phyloP scores from a whole-genome alignment of 176 grass and related monocot species.

The Rhynchospora tenuis region DNA sequence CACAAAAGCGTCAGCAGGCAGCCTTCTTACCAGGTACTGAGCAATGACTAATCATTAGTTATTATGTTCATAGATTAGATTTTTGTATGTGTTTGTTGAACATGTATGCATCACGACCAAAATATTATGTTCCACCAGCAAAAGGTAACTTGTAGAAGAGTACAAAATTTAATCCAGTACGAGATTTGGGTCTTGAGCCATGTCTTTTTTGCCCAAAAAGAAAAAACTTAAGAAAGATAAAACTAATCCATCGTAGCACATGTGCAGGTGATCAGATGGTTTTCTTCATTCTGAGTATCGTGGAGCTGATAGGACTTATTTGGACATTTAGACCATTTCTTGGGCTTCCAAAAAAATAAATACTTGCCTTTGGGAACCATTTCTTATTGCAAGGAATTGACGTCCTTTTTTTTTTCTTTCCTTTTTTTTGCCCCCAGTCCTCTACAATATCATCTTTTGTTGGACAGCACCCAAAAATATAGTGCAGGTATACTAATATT shows the following conservation, averaged over 20 bases:
- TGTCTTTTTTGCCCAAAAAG: neutral
- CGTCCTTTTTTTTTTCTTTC: too few relatives aligned
- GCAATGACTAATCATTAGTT: slow-evolving; percentile 14
- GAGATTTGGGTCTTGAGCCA: neutral
- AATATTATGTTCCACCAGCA: too few relatives aligned
- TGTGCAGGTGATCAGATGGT: slow-evolving; percentile 60
- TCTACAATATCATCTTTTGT: too few relatives aligned
- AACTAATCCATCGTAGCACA: neutral
- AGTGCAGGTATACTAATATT: too few relatives aligned
- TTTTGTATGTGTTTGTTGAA: neutral
- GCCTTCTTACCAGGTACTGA: slow-evolving; percentile 61
- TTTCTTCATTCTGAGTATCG: slow-evolving; percentile 55
- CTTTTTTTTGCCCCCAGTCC: too few relatives aligned
- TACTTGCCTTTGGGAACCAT: too few relatives aligned
- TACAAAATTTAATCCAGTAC: too few relatives aligned
- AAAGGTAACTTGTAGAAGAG: too few relatives aligned
- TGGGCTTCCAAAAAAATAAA: slow-evolving; percentile 6
- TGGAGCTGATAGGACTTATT: slow-evolving; percentile 48
- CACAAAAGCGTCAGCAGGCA: slow-evolving; percentile 62
- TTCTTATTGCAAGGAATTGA: too few relatives aligned
- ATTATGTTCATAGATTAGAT: neutral
- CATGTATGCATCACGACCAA: too few relatives aligned
- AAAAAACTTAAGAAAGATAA: neutral
- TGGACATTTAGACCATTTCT: slow-evolving; percentile 63
- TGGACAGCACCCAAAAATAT: too few relatives aligned